Base-by-base conservation (phyloP, 306 rosid species). In the Casuarina glauca region DNA sequence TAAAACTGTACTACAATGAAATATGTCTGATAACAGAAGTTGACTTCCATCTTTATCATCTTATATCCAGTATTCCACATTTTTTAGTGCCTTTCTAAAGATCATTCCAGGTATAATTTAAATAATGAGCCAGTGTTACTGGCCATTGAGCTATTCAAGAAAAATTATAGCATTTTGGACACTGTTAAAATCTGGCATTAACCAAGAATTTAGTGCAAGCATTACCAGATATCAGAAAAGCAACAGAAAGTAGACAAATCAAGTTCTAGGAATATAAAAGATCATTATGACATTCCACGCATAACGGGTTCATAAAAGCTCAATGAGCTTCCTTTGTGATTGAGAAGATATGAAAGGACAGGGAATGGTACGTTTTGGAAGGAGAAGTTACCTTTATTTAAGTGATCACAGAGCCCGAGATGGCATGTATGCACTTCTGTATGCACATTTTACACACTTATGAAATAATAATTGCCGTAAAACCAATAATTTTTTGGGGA, bases 351-450 rank as follows among this genome's bases (percentile, higher is more conserved):
- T 41, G 42, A 17, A 17, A 42, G 16, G n/a, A 8, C 32, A 67
- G 71, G 9, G 9, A 36, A 36, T 39, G 57, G 6, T 7, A 66
- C 63, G 44, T 53, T 35, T 36, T 5, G 9, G 69, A 45, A 73
- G 41, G 35, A 5, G 20, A 35, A 32, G 63, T 48, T 77, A 91
- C 98, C 97, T 87, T 83, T 53, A 53, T 80, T 82, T 77, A 90
- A 81, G 79, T 84, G 81, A 81, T 83, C 88, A 74, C 26, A 69
- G 50, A 94, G 90, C 77, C 96, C 97, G 49, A 76, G 78, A n/a
- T 82, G 83, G 89, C 91, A 86, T 4, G 87, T 75, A 70, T 82
- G 77, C 87, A 94, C 98, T 94, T 89, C 92, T 74, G 67, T 67
- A 78, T 54, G 76, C 71, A 70, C 45, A 81, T 75, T 73, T 79